A percentile compares a stretch with the other conserved stretches of the same genome.
Conservation (phyloP, 2,329 filamentous ascomycete genomes). For the Verticillium albo-atrum region DNA sequence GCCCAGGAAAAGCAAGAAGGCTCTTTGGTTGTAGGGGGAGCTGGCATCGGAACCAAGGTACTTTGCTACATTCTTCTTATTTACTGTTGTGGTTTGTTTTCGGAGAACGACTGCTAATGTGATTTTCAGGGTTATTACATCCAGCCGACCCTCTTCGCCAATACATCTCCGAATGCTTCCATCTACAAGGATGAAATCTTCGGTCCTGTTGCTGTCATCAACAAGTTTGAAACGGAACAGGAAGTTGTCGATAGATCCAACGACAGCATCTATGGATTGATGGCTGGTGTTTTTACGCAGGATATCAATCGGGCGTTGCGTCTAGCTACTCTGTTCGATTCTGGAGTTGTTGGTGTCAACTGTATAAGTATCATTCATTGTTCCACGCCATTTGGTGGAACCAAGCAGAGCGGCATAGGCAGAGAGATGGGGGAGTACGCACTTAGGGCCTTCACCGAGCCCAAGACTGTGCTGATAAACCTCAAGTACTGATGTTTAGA, state of each 20-base stretch:
- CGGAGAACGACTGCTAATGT: background rate
- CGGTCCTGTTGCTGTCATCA: constrained; percentile 52
- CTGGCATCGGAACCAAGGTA: constrained; percentile 23
- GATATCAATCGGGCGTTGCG: constrained; percentile 60
- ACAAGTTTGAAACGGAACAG: constrained; percentile 51
- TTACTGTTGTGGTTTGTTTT: too few relatives aligned
- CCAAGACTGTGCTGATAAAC: constrained; percentile 46
- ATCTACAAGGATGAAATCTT: constrained; percentile 54
- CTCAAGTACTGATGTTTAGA: constrained; percentile 11
- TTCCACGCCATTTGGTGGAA: constrained; percentile 42
- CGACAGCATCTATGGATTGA: constrained; percentile 41
- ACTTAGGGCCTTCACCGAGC: constrained; percentile 41
- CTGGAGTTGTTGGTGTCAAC: constrained; percentile 69
- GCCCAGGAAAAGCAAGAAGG: constrained; percentile 29
- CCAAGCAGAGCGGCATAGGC: constrained; percentile 44
- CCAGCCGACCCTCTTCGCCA: constrained; percentile 40
- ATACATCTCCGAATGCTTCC: constrained; percentile 32
- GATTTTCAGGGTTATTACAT: constrained; percentile 35
- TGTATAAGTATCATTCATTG: constrained; percentile 31
- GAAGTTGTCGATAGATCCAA: constrained; percentile 50
- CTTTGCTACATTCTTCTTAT: too few relatives aligned
- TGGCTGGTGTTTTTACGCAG: constrained; percentile 52
- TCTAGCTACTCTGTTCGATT: constrained; percentile 51
- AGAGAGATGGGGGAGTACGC: constrained; percentile 43
- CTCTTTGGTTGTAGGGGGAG: constrained; percentile 29